Percentiles rank a stretch among this genome's conserved stretches.
phyloP scores from a whole-genome alignment of 768 basidiomycete genomes.

The Trametes cingulata region DNA sequence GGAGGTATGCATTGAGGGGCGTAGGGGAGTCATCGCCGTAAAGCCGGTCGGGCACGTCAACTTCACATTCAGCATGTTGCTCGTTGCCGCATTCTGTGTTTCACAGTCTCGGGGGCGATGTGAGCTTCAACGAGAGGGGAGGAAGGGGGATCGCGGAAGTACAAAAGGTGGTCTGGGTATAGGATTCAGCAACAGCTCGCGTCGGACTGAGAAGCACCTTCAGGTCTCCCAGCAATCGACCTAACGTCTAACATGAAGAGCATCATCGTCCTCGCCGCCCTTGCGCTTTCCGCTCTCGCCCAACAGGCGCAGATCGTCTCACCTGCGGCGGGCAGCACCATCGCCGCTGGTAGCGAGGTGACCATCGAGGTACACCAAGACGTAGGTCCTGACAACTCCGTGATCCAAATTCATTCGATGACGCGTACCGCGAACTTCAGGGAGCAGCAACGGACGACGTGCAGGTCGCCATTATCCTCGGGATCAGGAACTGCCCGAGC shows the following conservation, averaged over 20 bases:
- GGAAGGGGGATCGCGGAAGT: too few species aligned
- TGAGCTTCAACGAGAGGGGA: too few species aligned
- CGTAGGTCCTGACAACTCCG: background rate
- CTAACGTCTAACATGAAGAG: slow-evolving; percentile 19
- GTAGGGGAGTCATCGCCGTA: too few species aligned
- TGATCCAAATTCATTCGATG: background rate
- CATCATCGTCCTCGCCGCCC: slow-evolving; percentile 27
- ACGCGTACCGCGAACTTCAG: slow-evolving; percentile 26
- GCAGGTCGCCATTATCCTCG: slow-evolving; percentile 50
- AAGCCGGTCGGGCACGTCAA: too few species aligned
- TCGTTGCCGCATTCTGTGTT: too few species aligned
- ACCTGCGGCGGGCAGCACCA: slow-evolving; percentile 38
- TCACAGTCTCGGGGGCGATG: too few species aligned
- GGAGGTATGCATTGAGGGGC: too few species aligned
- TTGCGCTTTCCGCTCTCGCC: slow-evolving; percentile 39
- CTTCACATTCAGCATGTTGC: too few species aligned
- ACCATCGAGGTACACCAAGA: slow-evolving; percentile 44
- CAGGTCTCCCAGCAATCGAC: background rate
- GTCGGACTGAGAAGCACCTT: too few species aligned
- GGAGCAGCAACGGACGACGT: slow-evolving; percentile 39
- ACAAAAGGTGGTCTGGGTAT: too few species aligned
- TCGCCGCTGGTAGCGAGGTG: slow-evolving; percentile 40
- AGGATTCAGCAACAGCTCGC: too few species aligned
- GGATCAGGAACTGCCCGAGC: slow-evolving; percentile 41
- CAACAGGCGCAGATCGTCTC: slow-evolving; percentile 44